Evolutionary conservation across 2,329 filamentous ascomycete genomes (phyloP), one percentile per base, ranked within the genome.

Genomic region (Aureobasidium sp.): DNA sequence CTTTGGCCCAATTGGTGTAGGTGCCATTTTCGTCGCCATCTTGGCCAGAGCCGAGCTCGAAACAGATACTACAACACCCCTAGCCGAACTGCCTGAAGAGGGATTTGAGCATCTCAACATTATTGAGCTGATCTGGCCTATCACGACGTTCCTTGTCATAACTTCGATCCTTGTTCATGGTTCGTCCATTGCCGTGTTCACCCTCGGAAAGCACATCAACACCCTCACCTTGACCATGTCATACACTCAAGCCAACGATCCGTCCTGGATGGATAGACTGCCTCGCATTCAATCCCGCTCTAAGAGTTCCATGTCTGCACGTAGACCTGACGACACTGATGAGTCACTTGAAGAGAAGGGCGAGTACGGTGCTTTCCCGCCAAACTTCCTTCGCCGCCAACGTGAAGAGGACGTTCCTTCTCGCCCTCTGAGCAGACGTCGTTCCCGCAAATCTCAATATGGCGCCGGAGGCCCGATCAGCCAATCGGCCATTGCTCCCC

Each of bases 111-210:
- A 84, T 60, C 86, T 85, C 59, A 79, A 81, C 27, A 76, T 96
- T 27, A 83, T 97, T 48, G 79, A 87, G 52, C 73, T 95, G 24
- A 94, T 98, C 42, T 98, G 93, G 93, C 93, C 93, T 0, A 90
- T 98, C 55, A 88, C 88, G 0, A 89, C 88, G 0, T 98, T 98
- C 70, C 74, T 98, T 63, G 91, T 98, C 56, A 88, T 98, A 50
- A 79, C 87, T 3, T 98, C 93, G 11, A 98, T 98, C 62, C 71
- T 97, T 32, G 88, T 98, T 1, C 93, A 98, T 64, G 93, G 93
- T 19, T 97, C 93, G n/a, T 97, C 93, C 0, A 86, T 98, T 61
- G 93, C 93, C 4, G 93, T 98, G 7, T 98, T 98, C 63, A 97
- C 93, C 0, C 80, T 98, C 1, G 93, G 93, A 62, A 98, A 97